Conservation (phyloP, 192 early-diverging fungal species). For the Chytriomyces sp. region DNA sequence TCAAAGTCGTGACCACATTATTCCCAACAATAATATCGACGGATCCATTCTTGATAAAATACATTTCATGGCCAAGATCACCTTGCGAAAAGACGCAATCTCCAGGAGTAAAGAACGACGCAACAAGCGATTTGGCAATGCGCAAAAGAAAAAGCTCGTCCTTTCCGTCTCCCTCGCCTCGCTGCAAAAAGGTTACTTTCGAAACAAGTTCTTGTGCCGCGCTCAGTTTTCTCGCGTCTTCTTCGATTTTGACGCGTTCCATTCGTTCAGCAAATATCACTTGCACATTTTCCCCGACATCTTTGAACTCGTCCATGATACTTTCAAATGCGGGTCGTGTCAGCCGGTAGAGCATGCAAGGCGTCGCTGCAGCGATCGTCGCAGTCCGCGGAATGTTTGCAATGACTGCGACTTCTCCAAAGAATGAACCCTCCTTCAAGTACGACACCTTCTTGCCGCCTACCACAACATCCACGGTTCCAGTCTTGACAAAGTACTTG, state of each 20-base stretch:
- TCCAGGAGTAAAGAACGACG: constrained; percentile 26
- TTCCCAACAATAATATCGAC: constrained; percentile 47
- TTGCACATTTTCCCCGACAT: constrained; percentile 28
- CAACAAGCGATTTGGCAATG: constrained; percentile 39
- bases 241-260: constrained; percentile 41
- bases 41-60: constrained; percentile 50
- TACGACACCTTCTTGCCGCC: constrained; percentile 14
- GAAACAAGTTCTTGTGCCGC: constrained; percentile 32
- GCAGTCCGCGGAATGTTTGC: constrained; percentile 32
- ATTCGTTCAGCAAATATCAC: constrained; percentile 48
- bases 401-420: constrained; percentile 16
- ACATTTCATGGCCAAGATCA: constrained; percentile 16
- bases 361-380: constrained; percentile 7
- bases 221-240: constrained; percentile 20
- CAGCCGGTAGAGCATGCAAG: constrained; percentile 15
- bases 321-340: constrained; percentile 4
- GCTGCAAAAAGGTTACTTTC: constrained; percentile 52
- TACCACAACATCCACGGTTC: constrained; percentile 33
- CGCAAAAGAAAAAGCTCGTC: constrained; percentile 45
- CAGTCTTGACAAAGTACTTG: constrained; percentile 27
- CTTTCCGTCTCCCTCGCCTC: constrained; percentile 43
- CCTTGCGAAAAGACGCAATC: constrained; percentile 23
- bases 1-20: constrained; percentile 32
- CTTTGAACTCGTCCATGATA: constrained; percentile 12
- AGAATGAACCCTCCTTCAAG: constrained; percentile 30